Conservation (phyloP, 2,329 filamentous ascomycete genomes). For the Penicillium sp. region DNA sequence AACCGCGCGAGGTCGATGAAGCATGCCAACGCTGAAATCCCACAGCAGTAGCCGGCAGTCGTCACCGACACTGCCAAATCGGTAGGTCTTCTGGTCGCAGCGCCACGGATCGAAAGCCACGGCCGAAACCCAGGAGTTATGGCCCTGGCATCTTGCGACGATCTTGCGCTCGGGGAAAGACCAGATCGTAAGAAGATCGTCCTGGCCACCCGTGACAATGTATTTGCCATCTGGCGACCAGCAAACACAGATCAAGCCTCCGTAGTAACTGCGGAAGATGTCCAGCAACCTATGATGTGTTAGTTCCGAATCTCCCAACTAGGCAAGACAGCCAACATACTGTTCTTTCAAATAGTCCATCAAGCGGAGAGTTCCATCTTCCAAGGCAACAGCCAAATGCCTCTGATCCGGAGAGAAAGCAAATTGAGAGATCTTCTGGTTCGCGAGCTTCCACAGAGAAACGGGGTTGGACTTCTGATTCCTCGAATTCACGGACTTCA, state of each 20-base stretch:
- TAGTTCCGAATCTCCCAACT: not conserved
- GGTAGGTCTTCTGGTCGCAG: conserved; percentile 90
- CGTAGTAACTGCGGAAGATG: conserved; percentile 87
- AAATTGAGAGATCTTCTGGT: conserved; percentile 84
- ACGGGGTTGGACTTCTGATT: conserved; percentile 94
- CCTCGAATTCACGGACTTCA: conserved; percentile 88
- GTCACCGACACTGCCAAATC: conserved; percentile 93
- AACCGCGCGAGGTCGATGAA: conserved; percentile 82
- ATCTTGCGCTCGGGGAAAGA: conserved; percentile 76
- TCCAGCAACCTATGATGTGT: conserved; percentile 66
- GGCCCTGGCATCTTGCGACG: conserved; percentile 87
- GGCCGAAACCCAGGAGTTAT: conserved; percentile 90
- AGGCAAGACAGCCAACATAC: conserved; percentile 49
- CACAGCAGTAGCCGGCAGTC: conserved; percentile 86
- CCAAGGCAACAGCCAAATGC: conserved; percentile 83
- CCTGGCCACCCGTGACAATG: conserved; percentile 88
- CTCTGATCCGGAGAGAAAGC: conserved; percentile 85
- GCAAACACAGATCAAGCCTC: conserved; percentile 84
- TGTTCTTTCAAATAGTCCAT: conserved; percentile 89
- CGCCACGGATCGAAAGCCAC: conserved; percentile 96
- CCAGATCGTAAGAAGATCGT: conserved; percentile 96
- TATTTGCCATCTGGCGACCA: conserved; percentile 98
- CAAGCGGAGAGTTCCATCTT: conserved; percentile 83
- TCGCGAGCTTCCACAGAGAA: conserved; percentile 86
- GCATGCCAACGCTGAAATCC: conserved; percentile 97